Conservation (phyloP, 495 filamentous ascomycete genomes). For the Aspergillus homomorphus region DNA sequence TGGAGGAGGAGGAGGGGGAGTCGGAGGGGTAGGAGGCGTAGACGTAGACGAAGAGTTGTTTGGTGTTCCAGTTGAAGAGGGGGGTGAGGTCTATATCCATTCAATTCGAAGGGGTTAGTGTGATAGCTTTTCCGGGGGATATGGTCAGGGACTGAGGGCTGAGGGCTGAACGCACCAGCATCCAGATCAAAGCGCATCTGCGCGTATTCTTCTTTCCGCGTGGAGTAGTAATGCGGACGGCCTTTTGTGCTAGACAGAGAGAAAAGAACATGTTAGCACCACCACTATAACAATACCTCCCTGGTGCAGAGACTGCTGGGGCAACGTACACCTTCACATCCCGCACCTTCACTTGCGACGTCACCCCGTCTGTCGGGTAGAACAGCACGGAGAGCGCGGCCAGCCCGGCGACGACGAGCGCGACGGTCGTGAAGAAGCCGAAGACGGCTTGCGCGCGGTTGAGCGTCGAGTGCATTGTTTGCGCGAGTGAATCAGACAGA, state of each 20-base stretch:
- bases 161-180: slow-evolving; percentile 45
- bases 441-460: slow-evolving; percentile 89
- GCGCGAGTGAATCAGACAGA: not conserved
- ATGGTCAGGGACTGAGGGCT: not conserved
- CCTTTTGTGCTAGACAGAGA: slow-evolving; percentile 60
- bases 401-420: slow-evolving; percentile 71
- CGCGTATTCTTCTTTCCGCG: slow-evolving; percentile 91
- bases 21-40: slow-evolving; percentile 75
- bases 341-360: slow-evolving; percentile 60
- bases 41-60: slow-evolving; percentile 95
- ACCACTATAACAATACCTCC: too few relatives aligned
- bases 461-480: slow-evolving; percentile 75
- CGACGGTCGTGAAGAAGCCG: slow-evolving; percentile 95
- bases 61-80: slow-evolving; percentile 99
- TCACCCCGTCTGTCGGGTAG: slow-evolving; percentile 61
- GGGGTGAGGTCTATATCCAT: slow-evolving; percentile 78
- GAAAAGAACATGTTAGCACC: too few relatives aligned
- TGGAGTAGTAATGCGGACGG: slow-evolving; percentile 88
- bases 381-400: slow-evolving; percentile 76
- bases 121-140: not conserved
- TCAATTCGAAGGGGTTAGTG: too few relatives aligned
- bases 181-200: slow-evolving; percentile 90
- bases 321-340: slow-evolving; percentile 81
- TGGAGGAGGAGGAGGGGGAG: slow-evolving; percentile 22
- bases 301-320: not conserved